Evolutionary conservation across 2,329 filamentous ascomycete species (phyloP), one percentile per base, ranked within the genome.

Genomic region (Ophiobolus disseminans): DNA sequence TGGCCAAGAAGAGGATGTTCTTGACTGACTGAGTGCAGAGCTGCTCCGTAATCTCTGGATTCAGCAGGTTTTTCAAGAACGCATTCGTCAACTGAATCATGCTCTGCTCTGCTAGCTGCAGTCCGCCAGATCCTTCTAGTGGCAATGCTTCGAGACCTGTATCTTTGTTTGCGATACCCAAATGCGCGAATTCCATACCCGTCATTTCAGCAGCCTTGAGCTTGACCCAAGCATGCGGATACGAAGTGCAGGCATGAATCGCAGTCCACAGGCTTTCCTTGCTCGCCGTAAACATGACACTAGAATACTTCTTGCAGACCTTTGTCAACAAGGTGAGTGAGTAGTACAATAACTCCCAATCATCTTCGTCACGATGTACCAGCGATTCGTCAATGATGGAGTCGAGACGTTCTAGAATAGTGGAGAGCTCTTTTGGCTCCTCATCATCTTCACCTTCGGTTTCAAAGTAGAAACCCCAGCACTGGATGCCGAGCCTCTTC

Each of bases 381-480:
- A 77, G 63, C 20, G 83, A 80, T 8, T 82, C 75, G 6, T 78
- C 70, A 5, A 81, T 68, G 7, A 84, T 77, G 47, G 77, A 83
- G 57, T 74, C 78, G 11, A 86, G 76, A 43, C 64, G 74, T 44
- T 63, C 73, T 40, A 74, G 65, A 3, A 92, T 78, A 26, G 85
- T 81, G 9, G 80, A 78, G 9, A 89, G 76, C 63, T 96, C 88
- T 62, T 87, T 88, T 50, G 83, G 85, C 7, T 78, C 68, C 3
- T 82, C 77, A 28, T 84, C 83, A 25, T 82, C 81, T 3, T 51
- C 48, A 8, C 57, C 59, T 23, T 60, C 47, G 0, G 82, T 83
- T 50, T 94, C 89, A 48, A 96, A 89, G 71, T 93, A 96, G 40
- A 94, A 85, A 1, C 86, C 83, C 76, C 92, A 96, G 22, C 88